A percentile compares a stretch with the other conserved stretches of the same genome.
Evolutionary conservation across 2,329 filamentous ascomycete species (phyloP).

Genomic region (Fusarium sp.): DNA sequence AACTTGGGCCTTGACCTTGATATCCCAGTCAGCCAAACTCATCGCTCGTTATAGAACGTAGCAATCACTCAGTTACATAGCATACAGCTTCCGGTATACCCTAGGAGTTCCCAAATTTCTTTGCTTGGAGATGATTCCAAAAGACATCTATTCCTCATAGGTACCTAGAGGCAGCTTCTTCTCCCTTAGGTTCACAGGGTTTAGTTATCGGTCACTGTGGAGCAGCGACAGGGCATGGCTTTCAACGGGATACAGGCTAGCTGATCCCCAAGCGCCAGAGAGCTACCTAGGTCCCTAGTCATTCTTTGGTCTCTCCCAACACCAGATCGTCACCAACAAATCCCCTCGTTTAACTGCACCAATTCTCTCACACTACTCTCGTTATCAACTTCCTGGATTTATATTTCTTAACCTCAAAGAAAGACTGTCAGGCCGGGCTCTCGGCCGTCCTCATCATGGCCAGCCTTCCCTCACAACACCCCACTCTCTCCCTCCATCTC

Average conservation of each 20-base stretch:
- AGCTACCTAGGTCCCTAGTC: slow-evolving; percentile 10
- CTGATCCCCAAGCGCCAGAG: slow-evolving; percentile 24
- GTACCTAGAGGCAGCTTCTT: slow-evolving; percentile 9
- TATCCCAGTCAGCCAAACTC: not conserved
- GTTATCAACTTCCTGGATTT: not conserved
- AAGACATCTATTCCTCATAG: not conserved
- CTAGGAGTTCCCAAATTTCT: not conserved
- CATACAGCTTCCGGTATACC: not conserved
- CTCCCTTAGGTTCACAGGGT: slow-evolving; percentile 4
- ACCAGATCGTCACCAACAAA: slow-evolving; percentile 30
- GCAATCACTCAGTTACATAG: not conserved
- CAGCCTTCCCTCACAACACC: slow-evolving; percentile 58
- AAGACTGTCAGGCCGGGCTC: slow-evolving; percentile 12
- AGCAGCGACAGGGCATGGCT: slow-evolving; percentile 29
- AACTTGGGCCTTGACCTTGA: slow-evolving; percentile 2
- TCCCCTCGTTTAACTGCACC: slow-evolving; percentile 8
- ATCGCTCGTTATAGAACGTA: not conserved
- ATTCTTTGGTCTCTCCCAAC: slow-evolving; percentile 20
- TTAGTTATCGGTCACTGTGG: slow-evolving; percentile 12
- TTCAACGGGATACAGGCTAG: slow-evolving; percentile 27
- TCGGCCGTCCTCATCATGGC: slow-evolving; percentile 45
- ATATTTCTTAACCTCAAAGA: not conserved
- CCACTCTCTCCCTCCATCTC: slow-evolving; percentile 63
- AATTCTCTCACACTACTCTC: slow-evolving; percentile 4
- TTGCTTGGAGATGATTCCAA: not conserved